Percentiles rank a stretch among this genome's conserved stretches.
These are phyloP conservation scores for Trametes cingulata DNA, from an alignment of 768 basidiomycete genomes.

Conservation along the genomic window DNA sequence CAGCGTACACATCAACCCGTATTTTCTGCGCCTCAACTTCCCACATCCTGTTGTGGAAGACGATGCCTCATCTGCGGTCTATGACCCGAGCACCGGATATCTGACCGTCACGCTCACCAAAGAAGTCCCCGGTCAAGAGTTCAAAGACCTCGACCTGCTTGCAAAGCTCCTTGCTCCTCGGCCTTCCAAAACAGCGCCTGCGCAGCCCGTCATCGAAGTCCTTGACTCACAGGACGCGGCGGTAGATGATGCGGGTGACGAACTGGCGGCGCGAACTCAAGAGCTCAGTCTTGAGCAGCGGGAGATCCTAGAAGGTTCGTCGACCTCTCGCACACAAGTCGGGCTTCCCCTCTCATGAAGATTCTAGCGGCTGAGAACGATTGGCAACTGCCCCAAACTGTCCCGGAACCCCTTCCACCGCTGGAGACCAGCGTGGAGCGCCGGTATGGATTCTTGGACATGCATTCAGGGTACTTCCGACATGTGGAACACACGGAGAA, in stretches of 20 bases:
- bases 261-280: conserved; percentile 46
- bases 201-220: conserved; percentile 58
- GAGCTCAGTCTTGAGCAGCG: conserved; percentile 49
- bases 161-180: conserved; percentile 76
- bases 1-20: conserved; percentile 79
- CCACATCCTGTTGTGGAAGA: conserved; percentile 68
- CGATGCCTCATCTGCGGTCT: conserved; percentile 63
- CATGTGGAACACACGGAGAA: conserved; percentile 76
- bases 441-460: conserved; percentile 76
- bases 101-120: conserved; percentile 76
- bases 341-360: not conserved
- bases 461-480: conserved; percentile 72
- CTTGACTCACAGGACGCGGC: conserved; percentile 31
- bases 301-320: conserved; percentile 58
- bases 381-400: conserved; percentile 73
- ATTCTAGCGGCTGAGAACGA: conserved; percentile 69
- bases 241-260: conserved; percentile 31
- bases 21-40: conserved; percentile 81
- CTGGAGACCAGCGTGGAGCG: conserved; percentile 45
- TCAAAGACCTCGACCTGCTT: conserved; percentile 77
- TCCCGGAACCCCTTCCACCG: conserved; percentile 44
- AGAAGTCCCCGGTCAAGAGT: conserved; percentile 61
- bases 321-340: not conserved
- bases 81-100: conserved; percentile 78
- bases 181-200: conserved; percentile 36